A percentile compares a stretch with the other conserved stretches of the same genome.
phyloP scores from a whole-genome alignment of 441 rosid species.

The Metrosideros polymorpha region DNA sequence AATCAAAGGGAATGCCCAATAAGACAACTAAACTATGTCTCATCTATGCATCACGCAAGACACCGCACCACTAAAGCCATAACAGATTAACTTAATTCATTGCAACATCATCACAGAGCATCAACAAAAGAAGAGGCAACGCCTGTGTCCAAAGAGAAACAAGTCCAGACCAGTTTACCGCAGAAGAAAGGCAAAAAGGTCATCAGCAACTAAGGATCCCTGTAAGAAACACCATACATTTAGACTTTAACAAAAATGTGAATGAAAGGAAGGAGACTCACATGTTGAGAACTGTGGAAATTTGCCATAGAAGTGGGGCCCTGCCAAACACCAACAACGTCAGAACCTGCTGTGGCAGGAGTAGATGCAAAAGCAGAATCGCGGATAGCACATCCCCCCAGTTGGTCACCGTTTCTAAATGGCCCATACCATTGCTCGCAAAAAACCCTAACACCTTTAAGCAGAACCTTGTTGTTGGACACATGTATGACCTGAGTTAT shows the following conservation, averaged over 20 bases:
- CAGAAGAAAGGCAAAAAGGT: neutral
- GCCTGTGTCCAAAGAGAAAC: neutral
- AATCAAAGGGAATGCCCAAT: neutral
- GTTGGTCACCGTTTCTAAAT: constrained; percentile 74
- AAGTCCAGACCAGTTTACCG: neutral
- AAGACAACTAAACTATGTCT: neutral
- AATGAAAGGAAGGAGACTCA: constrained; percentile 25
- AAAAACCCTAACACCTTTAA: constrained; percentile 50
- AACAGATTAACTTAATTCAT: neutral
- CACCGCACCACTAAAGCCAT: neutral
- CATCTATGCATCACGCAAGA: neutral
- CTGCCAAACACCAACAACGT: constrained; percentile 50
- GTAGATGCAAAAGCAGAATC: constrained; percentile 83
- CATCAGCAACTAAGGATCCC: neutral
- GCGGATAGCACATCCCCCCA: constrained; percentile 76
- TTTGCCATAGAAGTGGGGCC: constrained; percentile 34
- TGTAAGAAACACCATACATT: neutral
- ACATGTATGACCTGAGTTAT: constrained; percentile 36
- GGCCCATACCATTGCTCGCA: constrained; percentile 87
- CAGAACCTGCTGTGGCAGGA: constrained; percentile 36
- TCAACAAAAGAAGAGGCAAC: neutral
- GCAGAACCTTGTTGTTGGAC: constrained; percentile 18
- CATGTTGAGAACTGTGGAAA: constrained; percentile 30
- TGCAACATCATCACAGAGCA: neutral
- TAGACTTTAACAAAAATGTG: neutral